A percentile compares a stretch with the other conserved stretches of the same genome.
phyloP scores from a whole-genome alignment of 345 rosid species.

The Heritiera littoralis region DNA sequence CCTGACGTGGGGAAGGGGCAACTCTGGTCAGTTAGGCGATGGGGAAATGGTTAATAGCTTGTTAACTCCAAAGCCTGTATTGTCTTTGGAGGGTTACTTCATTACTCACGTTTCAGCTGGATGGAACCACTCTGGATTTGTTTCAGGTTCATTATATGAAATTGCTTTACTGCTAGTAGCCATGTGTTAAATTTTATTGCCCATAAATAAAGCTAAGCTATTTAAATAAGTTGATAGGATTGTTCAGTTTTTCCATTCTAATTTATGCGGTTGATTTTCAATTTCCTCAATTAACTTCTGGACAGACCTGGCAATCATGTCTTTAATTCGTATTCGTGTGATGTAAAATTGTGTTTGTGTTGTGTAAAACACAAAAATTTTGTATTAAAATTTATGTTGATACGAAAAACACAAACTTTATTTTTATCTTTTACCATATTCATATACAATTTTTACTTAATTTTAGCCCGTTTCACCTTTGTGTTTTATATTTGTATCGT shows the following conservation, averaged over 20 bases:
- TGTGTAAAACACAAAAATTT: no score
- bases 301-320: no score
- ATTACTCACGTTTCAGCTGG: slow-evolving; percentile 75
- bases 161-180: background rate
- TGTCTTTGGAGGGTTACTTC: slow-evolving; percentile 37
- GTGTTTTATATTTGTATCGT: no score
- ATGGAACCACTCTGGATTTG: slow-evolving; percentile 88
- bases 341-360: no score
- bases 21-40: slow-evolving; percentile 89
- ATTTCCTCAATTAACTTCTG: background rate
- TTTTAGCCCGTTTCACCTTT: no score
- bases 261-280: background rate
- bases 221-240: background rate
- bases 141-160: slow-evolving; percentile 58
- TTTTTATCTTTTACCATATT: no score
- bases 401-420: no score
- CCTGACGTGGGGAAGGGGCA: slow-evolving; percentile 92
- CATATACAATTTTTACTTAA: no score
- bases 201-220: background rate
- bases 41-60: slow-evolving; percentile 49
- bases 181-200: background rate
- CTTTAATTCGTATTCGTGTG: no score
- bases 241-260: background rate
- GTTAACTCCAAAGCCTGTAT: slow-evolving; percentile 47
- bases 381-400: no score